Percentiles rank a stretch among this genome's conserved stretches.
Conservation (phyloP, 2,329 filamentous ascomycete species). For the Calonectria leucothoes region DNA sequence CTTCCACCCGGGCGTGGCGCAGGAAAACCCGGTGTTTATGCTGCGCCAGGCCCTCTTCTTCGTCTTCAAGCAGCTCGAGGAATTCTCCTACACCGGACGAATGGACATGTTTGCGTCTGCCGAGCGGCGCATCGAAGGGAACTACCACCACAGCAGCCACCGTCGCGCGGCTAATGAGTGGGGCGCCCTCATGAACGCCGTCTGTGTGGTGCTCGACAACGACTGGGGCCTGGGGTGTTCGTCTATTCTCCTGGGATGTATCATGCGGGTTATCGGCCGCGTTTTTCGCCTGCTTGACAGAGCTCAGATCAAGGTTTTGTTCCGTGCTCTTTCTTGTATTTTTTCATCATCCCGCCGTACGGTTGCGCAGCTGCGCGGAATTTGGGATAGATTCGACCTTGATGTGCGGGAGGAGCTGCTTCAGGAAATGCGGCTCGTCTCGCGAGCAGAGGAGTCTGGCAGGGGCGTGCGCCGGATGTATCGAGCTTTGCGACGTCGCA, state of each 20-base stretch:
- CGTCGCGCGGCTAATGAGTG: constrained; percentile 21
- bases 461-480: constrained; percentile 36
- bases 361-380: constrained; percentile 25
- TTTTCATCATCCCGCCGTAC: constrained; percentile 24
- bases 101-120: constrained; percentile 33
- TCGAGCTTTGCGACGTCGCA: constrained; percentile 24
- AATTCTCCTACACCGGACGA: constrained; percentile 18
- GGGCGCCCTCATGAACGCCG: constrained; percentile 29
- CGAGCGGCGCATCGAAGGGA: constrained; percentile 20
- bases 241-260: constrained; percentile 32
- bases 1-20: constrained; percentile 16
- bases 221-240: constrained; percentile 43
- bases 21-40: not conserved
- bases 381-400: constrained; percentile 38
- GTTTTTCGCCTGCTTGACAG: constrained; percentile 32
- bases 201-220: constrained; percentile 44
- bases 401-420: constrained; percentile 33
- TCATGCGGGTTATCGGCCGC: constrained; percentile 39
- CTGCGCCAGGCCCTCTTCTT: constrained; percentile 30
- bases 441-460: constrained; percentile 21
- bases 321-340: constrained; percentile 38
- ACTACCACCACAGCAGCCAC: not conserved
- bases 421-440: constrained; percentile 27
- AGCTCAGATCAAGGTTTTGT: constrained; percentile 29
- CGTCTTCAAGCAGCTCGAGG: constrained; percentile 33